Percentiles rank a stretch among this genome's conserved stretches.
These are phyloP conservation scores for Podospora pseudocomata DNA, from an alignment of 495 filamentous ascomycete species.

Conservation along the genomic window DNA sequence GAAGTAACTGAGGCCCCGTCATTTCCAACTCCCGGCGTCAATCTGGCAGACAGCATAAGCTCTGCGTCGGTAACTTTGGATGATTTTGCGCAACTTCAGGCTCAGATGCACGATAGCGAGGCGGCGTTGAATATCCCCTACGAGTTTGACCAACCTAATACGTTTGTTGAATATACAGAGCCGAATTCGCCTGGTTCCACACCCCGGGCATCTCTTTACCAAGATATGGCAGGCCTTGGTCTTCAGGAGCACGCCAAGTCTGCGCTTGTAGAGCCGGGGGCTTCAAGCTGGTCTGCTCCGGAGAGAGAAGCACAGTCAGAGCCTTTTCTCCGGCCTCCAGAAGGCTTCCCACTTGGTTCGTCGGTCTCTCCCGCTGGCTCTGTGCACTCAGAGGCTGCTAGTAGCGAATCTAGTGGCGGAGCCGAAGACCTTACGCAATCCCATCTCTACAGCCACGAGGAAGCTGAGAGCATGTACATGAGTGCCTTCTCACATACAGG, in stretches of 20 bases:
- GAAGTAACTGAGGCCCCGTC: conserved; percentile 20
- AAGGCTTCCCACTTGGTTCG: conserved; percentile 13
- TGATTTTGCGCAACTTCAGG: conserved; percentile 31
- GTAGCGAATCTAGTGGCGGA: conserved; percentile 17
- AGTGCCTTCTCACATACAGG: conserved; percentile 49
- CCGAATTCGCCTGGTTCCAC: conserved; percentile 42
- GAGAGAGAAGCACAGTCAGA: conserved; percentile 37
- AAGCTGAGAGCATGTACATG: conserved; percentile 96
- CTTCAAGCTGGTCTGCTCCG: conserved; percentile 29
- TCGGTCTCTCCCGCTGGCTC: conserved; percentile 22
- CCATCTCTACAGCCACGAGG: conserved; percentile 80
- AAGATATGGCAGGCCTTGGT: conserved; percentile 16
- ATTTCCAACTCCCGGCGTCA: conserved; percentile 12
- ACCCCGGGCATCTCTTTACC: conserved; percentile 42
- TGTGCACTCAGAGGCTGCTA: conserved; percentile 27
- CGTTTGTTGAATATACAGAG: conserved; percentile 20
- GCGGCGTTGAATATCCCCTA: conserved; percentile 51
- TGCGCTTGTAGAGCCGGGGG: conserved; percentile 26
- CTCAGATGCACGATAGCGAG: conserved; percentile 42
- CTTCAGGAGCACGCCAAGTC: conserved; percentile 34
- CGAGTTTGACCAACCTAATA: conserved; percentile 34
- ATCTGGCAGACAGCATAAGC: conserved; percentile 21
- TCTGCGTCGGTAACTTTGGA: conserved; percentile 22
- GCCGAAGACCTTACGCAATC: conserved; percentile 62
- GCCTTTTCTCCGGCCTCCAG: conserved; percentile 31